These are phyloP conservation scores for Besnoitia besnoiti DNA, from an alignment of 169 alveolate species.

Conservation along the genomic window DNA sequence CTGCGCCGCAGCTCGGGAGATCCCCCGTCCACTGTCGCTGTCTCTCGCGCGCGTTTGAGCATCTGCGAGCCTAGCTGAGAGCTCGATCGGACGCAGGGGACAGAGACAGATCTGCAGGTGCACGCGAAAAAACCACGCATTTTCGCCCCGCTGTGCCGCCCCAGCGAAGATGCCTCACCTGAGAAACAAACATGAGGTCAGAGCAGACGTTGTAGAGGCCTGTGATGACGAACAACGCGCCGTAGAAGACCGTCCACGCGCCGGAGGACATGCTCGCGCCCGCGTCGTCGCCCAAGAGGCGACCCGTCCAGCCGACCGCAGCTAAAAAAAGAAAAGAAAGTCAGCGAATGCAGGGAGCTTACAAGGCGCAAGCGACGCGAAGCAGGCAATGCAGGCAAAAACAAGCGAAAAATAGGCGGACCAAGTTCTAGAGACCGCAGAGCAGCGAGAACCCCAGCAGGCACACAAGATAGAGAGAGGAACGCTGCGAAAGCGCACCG, in stretches of 20 bases:
- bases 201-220: slow-evolving; percentile 47
- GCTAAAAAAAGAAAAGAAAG: not conserved
- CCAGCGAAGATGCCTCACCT: not conserved
- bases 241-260: slow-evolving; percentile 9
- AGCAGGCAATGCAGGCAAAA: too few relatives aligned
- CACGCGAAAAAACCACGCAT: too few relatives aligned
- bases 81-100: too few relatives aligned
- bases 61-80: too few relatives aligned
- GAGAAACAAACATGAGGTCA: slow-evolving; percentile 48
- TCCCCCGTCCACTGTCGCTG: not conserved
- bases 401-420: too few relatives aligned
- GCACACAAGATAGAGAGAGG: not conserved
- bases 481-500: not conserved
- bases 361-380: too few relatives aligned
- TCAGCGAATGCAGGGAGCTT: too few relatives aligned
- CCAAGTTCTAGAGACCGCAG: too few relatives aligned
- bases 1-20: too few relatives aligned
- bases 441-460: too few relatives aligned
- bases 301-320: not conserved
- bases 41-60: not conserved
- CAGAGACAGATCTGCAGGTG: too few relatives aligned
- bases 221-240: not conserved
- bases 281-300: not conserved
- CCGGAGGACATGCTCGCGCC: not conserved
- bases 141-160: too few relatives aligned